Percentiles rank a stretch among this genome's conserved stretches.
These are phyloP conservation scores for Trichosanthes truncata DNA, from an alignment of 306 rosid genomes.

Conservation along the genomic window DNA sequence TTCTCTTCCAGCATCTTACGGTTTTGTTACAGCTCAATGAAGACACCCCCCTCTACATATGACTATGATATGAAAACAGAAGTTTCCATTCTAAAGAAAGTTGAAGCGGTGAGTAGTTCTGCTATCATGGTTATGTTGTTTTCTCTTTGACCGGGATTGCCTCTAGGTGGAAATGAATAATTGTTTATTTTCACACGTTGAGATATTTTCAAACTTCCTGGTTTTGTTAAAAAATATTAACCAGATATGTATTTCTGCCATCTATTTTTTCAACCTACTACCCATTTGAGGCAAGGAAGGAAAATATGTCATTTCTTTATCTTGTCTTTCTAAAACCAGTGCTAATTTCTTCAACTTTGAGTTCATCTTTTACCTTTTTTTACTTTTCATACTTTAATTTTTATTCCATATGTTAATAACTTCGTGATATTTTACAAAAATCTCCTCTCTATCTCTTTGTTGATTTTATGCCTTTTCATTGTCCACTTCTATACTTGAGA, in stretches of 20 bases:
- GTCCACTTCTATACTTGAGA: neutral
- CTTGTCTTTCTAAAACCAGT: neutral
- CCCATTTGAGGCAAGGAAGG: neutral
- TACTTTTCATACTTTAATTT: neutral
- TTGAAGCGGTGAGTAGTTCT: constrained; percentile 48
- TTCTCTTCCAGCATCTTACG: constrained; percentile 65
- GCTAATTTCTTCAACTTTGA: neutral
- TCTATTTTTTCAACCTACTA: neutral
- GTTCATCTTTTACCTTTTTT: neutral
- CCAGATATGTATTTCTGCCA: neutral
- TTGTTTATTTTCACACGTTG: neutral
- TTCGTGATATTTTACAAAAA: neutral
- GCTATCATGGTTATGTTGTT: neutral
- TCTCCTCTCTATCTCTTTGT: neutral
- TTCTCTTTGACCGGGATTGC: neutral
- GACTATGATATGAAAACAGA: constrained; percentile 82
- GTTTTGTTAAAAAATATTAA: neutral
- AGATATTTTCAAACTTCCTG: neutral
- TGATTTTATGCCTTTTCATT: neutral
- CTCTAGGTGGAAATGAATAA: neutral
- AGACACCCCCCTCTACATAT: constrained; percentile 68
- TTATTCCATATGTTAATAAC: neutral
- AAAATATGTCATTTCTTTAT: neutral
- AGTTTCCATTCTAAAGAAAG: constrained; percentile 66
- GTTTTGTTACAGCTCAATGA: constrained; percentile 74